A percentile compares a stretch with the other conserved stretches of the same genome.
These are phyloP conservation scores for Symbiodinium pilosum DNA, from an alignment of 73 alveolate species.

Conservation along the genomic window DNA sequence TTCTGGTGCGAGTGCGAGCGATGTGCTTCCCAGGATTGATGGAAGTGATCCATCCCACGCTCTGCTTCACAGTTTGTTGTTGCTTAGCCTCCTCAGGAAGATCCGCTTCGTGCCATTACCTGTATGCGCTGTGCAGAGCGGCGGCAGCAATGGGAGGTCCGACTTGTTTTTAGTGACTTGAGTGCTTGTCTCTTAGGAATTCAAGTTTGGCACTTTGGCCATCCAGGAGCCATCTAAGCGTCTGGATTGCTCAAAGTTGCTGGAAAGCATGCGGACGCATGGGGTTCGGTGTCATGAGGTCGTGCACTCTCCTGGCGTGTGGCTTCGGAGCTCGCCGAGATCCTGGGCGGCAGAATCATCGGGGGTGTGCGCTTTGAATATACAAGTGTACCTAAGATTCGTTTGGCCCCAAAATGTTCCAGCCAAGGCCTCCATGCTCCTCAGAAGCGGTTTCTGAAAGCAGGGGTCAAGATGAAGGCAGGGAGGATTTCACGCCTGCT, in stretches of 20 bases:
- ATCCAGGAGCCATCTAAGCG: too few species aligned
- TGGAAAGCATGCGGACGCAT: too few species aligned
- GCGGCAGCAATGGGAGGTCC: conserved; percentile 35
- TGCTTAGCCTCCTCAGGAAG: background rate
- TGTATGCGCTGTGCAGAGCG: conserved; percentile 45
- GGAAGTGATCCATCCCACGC: background rate
- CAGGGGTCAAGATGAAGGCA: background rate
- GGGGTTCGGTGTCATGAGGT: background rate
- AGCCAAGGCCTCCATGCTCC: background rate
- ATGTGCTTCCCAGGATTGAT: conserved; percentile 23
- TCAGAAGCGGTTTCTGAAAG: background rate
- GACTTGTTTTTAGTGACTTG: too few species aligned
- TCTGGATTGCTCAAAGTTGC: too few species aligned
- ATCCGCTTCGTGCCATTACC: conserved; percentile 66
- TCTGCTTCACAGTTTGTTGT: background rate
- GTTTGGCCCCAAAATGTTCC: background rate
- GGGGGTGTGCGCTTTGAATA: background rate
- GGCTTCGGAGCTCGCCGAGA: background rate
- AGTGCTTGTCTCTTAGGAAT: too few species aligned
- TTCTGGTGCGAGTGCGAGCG: conserved; percentile 72
- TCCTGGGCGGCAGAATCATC: background rate
- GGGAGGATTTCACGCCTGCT: too few species aligned
- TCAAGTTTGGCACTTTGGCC: too few species aligned
- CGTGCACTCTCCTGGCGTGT: background rate
- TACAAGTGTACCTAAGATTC: background rate